Percentiles rank a stretch among this genome's conserved stretches.
Evolutionary conservation across 306 rosid species (phyloP).

Genomic region (Acacia confusa): DNA sequence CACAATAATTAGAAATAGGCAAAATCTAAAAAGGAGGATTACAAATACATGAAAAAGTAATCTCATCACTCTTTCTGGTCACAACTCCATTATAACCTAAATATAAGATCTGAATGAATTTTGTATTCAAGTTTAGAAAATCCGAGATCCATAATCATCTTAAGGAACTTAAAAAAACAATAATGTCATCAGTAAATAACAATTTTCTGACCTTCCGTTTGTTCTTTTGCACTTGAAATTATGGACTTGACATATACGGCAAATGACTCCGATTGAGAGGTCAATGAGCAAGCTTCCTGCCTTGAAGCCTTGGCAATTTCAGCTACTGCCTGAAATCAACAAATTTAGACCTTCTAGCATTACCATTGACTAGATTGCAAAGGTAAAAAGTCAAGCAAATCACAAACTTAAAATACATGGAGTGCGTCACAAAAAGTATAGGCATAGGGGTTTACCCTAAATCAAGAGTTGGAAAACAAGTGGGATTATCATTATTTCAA

Average conservation of each 20-base stretch:
- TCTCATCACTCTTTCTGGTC: background rate
- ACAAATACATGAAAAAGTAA: background rate
- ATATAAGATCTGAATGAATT: background rate
- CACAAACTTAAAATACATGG: background rate
- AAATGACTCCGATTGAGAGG: conserved; percentile 64
- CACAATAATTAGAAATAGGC: background rate
- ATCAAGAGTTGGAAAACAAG: background rate
- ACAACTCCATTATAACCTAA: background rate
- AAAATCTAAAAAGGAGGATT: background rate
- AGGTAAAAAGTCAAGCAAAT: conserved; percentile 7
- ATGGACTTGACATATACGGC: conserved; percentile 53
- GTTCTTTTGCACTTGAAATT: conserved; percentile 46
- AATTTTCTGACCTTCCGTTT: conserved; percentile 38
- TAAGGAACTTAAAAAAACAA: conserved; percentile 11
- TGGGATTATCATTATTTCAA: conserved; percentile 6
- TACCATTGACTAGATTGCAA: conserved; percentile 2
- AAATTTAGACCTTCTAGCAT: conserved; percentile 13
- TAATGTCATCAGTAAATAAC: background rate
- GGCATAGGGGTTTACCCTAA: background rate
- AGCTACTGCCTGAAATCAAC: conserved; percentile 65
- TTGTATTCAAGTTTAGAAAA: background rate
- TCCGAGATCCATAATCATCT: conserved; percentile 11
- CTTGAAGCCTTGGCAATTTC: conserved; percentile 82
- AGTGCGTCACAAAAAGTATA: conserved; percentile 15
- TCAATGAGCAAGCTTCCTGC: conserved; percentile 70